Base-by-base conservation (phyloP, 805 yeast species). In the Wickerhamomyces bovis region DNA sequence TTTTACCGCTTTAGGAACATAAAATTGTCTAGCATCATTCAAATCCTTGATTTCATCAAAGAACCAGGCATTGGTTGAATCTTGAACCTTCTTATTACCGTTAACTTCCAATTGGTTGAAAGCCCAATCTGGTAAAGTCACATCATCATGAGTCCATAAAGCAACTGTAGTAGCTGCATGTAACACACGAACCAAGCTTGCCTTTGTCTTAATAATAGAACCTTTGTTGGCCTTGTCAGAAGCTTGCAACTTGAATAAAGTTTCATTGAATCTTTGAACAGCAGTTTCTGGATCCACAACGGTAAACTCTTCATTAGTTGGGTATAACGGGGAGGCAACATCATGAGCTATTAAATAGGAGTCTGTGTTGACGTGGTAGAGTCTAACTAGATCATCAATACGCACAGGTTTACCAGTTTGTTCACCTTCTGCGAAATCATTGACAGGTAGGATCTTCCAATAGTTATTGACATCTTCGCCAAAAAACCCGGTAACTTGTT, bases 241-340 rank as follows among this genome's bases (percentile, higher is more conserved):
- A 28, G 83, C 77, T 52, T 85, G 83, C 49, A 89, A 67, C 56
- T 81, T 81, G 70, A 90, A 90, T 57, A 89, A 65, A 1, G 97
- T 89, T 58, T 85, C 87, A 55, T 86, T 78, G 65, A 68, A 83
- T 54, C 80, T 71, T 1, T 66, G 65, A 30, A 68, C 66, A 7
- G 86, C 86, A 12, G 66, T 72, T 44, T 86, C 95, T 26, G 70
- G 72, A 41, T 73, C 63, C 15, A 81, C 81, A 39, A 95, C 81
- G 2, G 94, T 85, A 57, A 94, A 85, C 69, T 94, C 99, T 68
- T 89, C 96, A 60, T 90, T 86, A n/a, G 96, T 86, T 47, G 97
- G 85, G 60, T 69, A 84, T 52, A 83, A 72, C 25, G 99, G 98
- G 3, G 98, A 94, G 2, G 97, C 97, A 46, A 94, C 97, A 64